Percentiles rank a stretch among this genome's conserved stretches.
phyloP scores from a whole-genome alignment of 169 alveolate genomes.

The Cryptosporidium parvum region DNA sequence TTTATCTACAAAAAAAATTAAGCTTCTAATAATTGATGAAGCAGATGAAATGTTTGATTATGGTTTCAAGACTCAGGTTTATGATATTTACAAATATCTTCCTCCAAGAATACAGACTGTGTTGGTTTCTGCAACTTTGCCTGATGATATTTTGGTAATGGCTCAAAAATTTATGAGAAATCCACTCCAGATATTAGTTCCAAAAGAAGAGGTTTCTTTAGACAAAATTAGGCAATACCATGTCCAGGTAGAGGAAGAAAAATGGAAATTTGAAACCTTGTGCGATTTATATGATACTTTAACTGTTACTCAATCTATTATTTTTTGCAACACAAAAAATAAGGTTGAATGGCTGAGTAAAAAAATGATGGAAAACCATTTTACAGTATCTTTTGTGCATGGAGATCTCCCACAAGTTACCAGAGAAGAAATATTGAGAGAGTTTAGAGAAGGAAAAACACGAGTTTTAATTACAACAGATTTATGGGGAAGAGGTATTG shows the following conservation, averaged over 20 bases:
- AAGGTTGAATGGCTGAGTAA: constrained; percentile 98
- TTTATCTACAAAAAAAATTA: constrained; percentile 93
- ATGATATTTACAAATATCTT: constrained; percentile 96
- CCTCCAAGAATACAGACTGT: constrained; percentile 97
- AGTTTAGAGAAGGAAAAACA: constrained; percentile 95
- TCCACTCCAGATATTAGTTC: constrained; percentile 97
- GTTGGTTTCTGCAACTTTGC: constrained; percentile 98
- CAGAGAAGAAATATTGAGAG: constrained; percentile 97
- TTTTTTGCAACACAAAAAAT: constrained; percentile 97
- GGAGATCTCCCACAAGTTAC: constrained; percentile 98
- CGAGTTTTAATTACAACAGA: constrained; percentile 98
- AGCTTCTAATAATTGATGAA: constrained; percentile 97
- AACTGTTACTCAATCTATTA: constrained; percentile 98
- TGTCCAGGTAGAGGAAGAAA: constrained; percentile 98
- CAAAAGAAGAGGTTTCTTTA: constrained; percentile 97
- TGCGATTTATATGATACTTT: constrained; percentile 98
- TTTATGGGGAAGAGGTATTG: constrained; percentile 99
- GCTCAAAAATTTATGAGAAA: constrained; percentile 97
- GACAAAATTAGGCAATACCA: constrained; percentile 98
- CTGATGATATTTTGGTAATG: constrained; percentile 97
- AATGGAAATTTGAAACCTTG: constrained; percentile 98
- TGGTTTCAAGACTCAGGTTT: constrained; percentile 97
- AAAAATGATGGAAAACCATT: constrained; percentile 96
- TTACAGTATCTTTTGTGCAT: constrained; percentile 96
- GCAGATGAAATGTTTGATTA: constrained; percentile 98